These are phyloP conservation scores for Tylopilus sp. DNA, from an alignment of 1,284 basidiomycete species.

Conservation along the genomic window DNA sequence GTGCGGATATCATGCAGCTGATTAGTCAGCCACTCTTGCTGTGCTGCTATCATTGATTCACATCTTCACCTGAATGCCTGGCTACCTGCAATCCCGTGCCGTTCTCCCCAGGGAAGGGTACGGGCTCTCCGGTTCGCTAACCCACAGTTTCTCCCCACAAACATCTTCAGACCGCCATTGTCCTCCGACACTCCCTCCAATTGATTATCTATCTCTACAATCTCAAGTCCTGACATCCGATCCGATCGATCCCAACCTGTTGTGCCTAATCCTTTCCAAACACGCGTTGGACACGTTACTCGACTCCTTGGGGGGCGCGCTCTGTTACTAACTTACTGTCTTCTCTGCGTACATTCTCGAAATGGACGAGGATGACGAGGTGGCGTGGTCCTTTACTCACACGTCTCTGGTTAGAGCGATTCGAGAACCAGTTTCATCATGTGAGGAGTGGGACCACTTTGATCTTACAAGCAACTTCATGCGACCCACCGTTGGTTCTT, in stretches of 20 bases:
- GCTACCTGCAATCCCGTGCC: not conserved
- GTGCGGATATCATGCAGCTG: no score
- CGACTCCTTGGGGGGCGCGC: not conserved
- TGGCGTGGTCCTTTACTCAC: conserved; percentile 24
- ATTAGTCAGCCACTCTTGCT: not conserved
- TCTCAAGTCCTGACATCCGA: conserved; percentile 12
- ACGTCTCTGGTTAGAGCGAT: not conserved
- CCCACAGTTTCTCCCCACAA: not conserved
- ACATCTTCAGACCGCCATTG: not conserved
- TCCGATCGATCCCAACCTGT: conserved; percentile 21
- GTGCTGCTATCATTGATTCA: conserved; percentile 4
- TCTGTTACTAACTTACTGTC: no score
- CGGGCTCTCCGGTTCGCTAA: not conserved
- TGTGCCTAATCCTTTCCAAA: conserved; percentile 11
- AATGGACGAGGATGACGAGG: conserved; percentile 17
- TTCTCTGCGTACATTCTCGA: conserved; percentile 4
- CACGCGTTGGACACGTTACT: conserved; percentile 9
- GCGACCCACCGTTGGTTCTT: conserved; percentile 6
- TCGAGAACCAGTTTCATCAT: not conserved
- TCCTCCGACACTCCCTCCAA: not conserved
- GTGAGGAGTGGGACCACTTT: conserved; percentile 4
- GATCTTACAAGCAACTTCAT: conserved; percentile 9
- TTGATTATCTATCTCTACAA: not conserved
- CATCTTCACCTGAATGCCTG: not conserved
- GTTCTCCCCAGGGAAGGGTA: not conserved